Evolutionary conservation across 1,284 basidiomycete species (phyloP).

Genomic region (Schizophyllum amplum): DNA sequence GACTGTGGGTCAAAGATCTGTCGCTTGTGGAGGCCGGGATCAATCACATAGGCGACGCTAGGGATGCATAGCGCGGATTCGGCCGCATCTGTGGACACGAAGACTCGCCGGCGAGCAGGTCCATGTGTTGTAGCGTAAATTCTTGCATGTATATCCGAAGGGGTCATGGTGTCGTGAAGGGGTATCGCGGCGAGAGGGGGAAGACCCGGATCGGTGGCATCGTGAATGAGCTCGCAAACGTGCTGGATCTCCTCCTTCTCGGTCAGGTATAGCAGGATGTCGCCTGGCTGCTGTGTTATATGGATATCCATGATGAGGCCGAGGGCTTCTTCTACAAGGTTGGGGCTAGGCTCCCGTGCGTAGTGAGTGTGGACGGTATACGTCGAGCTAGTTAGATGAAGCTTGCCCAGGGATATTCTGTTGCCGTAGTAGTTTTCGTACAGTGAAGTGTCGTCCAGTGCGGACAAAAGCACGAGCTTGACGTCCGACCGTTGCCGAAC

Average conservation of each 20-base stretch:
- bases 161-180: background rate
- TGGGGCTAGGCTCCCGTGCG: slow-evolving; percentile 91
- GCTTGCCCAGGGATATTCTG: background rate
- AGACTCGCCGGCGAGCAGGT: background rate
- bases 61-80: background rate
- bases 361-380: slow-evolving; percentile 97
- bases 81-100: background rate
- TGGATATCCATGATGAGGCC: slow-evolving; percentile 97
- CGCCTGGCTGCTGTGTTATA: slow-evolving; percentile 90
- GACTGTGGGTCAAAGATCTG: background rate
- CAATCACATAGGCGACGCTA: background rate
- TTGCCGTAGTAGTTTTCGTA: background rate
- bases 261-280: slow-evolving; percentile 92
- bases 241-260: slow-evolving; percentile 99
- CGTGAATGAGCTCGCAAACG: slow-evolving; percentile 48
- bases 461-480: background rate
- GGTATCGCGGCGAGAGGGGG: background rate
- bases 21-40: background rate
- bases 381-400: slow-evolving; percentile 28
- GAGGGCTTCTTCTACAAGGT: slow-evolving; percentile 97
- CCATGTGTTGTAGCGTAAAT: background rate
- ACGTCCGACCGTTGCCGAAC: background rate
- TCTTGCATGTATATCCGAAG: background rate
- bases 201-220: background rate
- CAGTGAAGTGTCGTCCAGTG: background rate